Conservation (phyloP, 1,284 basidiomycete species). For the Fomitopsis schrenkii region DNA sequence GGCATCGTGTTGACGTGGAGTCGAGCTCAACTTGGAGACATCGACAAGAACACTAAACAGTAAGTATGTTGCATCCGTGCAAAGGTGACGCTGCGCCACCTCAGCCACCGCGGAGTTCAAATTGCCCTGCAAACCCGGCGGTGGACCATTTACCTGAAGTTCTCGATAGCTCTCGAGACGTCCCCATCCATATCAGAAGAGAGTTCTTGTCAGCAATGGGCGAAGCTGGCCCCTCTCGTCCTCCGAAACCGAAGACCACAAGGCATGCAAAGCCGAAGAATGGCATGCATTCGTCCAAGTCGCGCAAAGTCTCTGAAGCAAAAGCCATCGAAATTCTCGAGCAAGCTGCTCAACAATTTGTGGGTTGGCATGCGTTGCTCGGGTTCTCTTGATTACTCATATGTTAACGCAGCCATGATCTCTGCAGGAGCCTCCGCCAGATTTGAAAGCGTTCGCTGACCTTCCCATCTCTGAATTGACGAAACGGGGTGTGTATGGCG, state of each 20-base stretch:
- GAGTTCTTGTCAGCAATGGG: not conserved
- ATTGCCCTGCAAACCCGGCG: too few relatives aligned
- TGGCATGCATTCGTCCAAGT: constrained; percentile 28
- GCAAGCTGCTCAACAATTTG: constrained; percentile 49
- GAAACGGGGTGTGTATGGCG: constrained; percentile 51
- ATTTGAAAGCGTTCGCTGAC: constrained; percentile 54
- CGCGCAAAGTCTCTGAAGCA: constrained; percentile 46
- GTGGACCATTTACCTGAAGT: too few relatives aligned
- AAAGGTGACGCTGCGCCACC: too few relatives aligned
- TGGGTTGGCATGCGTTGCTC: constrained; percentile 31
- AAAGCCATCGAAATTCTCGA: constrained; percentile 55
- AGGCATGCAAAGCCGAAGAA: constrained; percentile 15
- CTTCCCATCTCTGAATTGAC: constrained; percentile 69
- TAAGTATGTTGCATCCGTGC: too few relatives aligned
- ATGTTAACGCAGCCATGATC: constrained; percentile 16
- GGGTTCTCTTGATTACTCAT: constrained; percentile 4
- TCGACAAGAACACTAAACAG: too few relatives aligned
- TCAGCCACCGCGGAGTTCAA: too few relatives aligned
- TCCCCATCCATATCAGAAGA: too few relatives aligned
- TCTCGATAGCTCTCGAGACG: too few relatives aligned
- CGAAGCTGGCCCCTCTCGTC: not conserved
- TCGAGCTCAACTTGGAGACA: too few relatives aligned
- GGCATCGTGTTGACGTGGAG: constrained; percentile 10
- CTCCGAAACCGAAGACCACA: constrained; percentile 5
- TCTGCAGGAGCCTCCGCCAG: constrained; percentile 42